Base-by-base conservation (phyloP, 225 moss, liverwort and hornwort genomes). In the Anthoceros angustus region DNA sequence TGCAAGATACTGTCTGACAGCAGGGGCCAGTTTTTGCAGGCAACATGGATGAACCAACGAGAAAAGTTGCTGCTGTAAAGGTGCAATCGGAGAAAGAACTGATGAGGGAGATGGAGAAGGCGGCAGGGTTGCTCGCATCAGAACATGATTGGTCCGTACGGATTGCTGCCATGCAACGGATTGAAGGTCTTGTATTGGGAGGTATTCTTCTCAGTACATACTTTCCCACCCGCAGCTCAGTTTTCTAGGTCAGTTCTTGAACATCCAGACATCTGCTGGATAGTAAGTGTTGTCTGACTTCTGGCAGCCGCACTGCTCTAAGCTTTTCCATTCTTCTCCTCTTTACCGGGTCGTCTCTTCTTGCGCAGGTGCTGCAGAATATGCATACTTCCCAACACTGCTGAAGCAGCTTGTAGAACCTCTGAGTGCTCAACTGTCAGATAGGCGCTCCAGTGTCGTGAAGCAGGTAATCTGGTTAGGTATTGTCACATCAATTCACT, bases 401-500 rank as follows among this genome's bases (percentile, higher is more conserved):
- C 71, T 98, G 74, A 98, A 98, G 84, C 87, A 87, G 64, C 87
- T 98, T 70, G 86, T 98, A 10, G 82, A 76, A 41, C 92, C 98
- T 39, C 87, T 98, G 45, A 89, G 73, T 86, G 68, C 72, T 64
- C 98, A 98, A 67, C 75, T 98, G 63, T 78, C 87, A 66, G 98
- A 98, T 80, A 88, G 98, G 49, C 92, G 98, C 70, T 98, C 98
- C 43, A 92, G 86, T 80, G 92, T 98, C 70, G 88, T 98, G 42
- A 98, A 98, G 77, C 95, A 98, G 88, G 88, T 89, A 40, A 63
- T 23, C 42, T 39, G 24, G 24, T 5, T 63, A 63, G 14, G 55
- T 16, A 60, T 60, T 60, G 32, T 32, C 32, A 32, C 32, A 32
- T 32, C 32, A 32, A 32, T 32, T 32, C 32, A 32, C 32, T 32